Evolutionary conservation across 1,139 yeast genomes (phyloP).

Genomic region (Sugiyamaella grinbergsii): DNA sequence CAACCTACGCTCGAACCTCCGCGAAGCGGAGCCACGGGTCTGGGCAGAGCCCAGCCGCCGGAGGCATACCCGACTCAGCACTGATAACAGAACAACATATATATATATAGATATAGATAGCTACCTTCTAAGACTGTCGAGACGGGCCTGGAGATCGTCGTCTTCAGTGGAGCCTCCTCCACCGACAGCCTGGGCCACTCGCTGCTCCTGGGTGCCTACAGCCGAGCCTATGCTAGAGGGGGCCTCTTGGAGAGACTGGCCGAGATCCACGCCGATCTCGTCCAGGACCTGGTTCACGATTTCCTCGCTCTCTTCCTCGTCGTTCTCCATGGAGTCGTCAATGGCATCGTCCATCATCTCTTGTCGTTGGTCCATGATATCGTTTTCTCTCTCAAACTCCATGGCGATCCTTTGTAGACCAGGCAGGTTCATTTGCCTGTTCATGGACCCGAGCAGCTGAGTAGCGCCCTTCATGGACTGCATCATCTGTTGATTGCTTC

Average conservation of each 20-base stretch:
- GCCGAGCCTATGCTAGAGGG: slow-evolving; percentile 54
- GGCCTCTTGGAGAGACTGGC: slow-evolving; percentile 62
- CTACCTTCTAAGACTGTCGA: slow-evolving; percentile 74
- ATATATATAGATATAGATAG: too few relatives aligned
- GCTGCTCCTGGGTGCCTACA: slow-evolving; percentile 41
- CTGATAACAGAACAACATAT: neutral
- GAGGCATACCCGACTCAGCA: slow-evolving; percentile 10
- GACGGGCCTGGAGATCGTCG: slow-evolving; percentile 86
- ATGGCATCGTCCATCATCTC: slow-evolving; percentile 98
- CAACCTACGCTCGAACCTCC: too few relatives aligned
- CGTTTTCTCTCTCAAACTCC: slow-evolving; percentile 94
- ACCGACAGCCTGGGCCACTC: slow-evolving; percentile 56
- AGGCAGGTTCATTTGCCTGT: slow-evolving; percentile 85
- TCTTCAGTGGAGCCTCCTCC: slow-evolving; percentile 52
- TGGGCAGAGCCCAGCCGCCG: slow-evolving; percentile 16
- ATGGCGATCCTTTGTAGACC: slow-evolving; percentile 86
- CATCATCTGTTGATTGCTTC: slow-evolving; percentile 95
- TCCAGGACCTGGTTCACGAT: slow-evolving; percentile 89
- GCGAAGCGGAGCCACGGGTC: slow-evolving; percentile 11
- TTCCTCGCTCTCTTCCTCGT: slow-evolving; percentile 85
- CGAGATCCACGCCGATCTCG: slow-evolving; percentile 91
- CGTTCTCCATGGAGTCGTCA: slow-evolving; percentile 91
- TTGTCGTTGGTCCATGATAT: slow-evolving; percentile 96
- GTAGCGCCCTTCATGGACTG: slow-evolving; percentile 97
- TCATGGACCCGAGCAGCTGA: slow-evolving; percentile 76